Evolutionary conservation across 257 asterid species (phyloP), one percentile per base, ranked within the genome.

Genomic region (Linderniella brevidens): DNA sequence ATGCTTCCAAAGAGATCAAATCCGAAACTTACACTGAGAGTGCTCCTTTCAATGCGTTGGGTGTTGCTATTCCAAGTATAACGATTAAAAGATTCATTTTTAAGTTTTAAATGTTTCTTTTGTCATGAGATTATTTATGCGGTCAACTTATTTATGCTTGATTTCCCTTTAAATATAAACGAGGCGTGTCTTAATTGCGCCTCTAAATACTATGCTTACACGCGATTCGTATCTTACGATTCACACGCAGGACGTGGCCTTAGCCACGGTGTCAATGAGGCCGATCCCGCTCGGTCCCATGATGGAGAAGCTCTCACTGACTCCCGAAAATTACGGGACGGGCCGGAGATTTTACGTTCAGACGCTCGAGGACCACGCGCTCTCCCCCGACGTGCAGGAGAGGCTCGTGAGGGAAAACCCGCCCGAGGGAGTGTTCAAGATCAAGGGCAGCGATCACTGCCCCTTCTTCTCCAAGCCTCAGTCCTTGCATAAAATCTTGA

Each of bases 401-500:
- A 90, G 77, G 76, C 88, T 90, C 11, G 96, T 90, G 17, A 68
- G 99, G 20, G 86, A 81, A 20, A 85, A 79, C 45, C 88, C 96
- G 14, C 94, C 96, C 0, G 94, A 85, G 61, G 93, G 94, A 9
- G 92, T 85, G 14, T 79, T 85, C 76, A 85, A 81, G 83, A 81
- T 90, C 58, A 90, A 85, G 62, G 93, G 92, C 64, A 77, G 96
- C 53, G 99, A 90, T 58, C 99, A 90, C 54, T 79, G 83, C 61
- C 92, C 99, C 43, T 90, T 90, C 92, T 90, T 90, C 83, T 85
- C 99, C 32, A 90, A 90, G 76, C 92, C 99, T 50, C 92, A 85
- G 56, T 73, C 99, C 29, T 68, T 81, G 53, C 94, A 90, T 62
- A 81, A 81, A 72, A 69, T 85, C 48, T 79, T 90, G 66, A 75